These are phyloP conservation scores for Diplosphaera chodatii DNA, from an alignment of 139 green algal species.

Conservation along the genomic window DNA sequence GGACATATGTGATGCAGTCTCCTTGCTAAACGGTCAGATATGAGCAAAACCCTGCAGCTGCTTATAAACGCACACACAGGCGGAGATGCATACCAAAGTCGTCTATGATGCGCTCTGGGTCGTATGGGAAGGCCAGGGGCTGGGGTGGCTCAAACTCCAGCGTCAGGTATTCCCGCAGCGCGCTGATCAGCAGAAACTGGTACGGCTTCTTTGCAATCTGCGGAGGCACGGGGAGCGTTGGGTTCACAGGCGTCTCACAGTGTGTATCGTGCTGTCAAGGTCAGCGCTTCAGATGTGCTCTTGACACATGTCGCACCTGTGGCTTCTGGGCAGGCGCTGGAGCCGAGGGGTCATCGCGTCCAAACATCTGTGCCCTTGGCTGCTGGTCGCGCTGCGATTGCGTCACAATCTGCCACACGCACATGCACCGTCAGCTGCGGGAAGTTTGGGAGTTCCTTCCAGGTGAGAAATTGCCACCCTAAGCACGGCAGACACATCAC, in stretches of 20 bases:
- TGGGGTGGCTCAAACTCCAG: conserved; percentile 61
- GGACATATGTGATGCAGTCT: no score
- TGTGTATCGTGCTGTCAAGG: no score
- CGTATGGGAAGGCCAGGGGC: conserved; percentile 36
- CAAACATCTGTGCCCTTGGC: conserved; percentile 14
- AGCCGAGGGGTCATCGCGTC: conserved; percentile 12
- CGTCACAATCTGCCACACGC: conserved; percentile 20
- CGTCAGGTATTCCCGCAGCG: conserved; percentile 94
- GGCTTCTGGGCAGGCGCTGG: conserved; percentile 9
- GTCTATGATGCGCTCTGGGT: conserved; percentile 72
- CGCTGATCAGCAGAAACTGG: conserved; percentile 76
- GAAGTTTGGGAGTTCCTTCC: no score
- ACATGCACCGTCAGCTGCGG: no score
- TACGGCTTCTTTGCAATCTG: conserved; percentile 88
- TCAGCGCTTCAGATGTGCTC: no score
- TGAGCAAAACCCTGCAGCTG: no score
- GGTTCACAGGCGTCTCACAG: no score
- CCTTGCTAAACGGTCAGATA: no score
- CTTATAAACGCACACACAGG: no score
- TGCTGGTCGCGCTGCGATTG: conserved; percentile 6
- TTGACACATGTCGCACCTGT: no score
- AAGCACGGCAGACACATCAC: no score
- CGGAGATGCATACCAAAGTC: conserved; percentile 64
- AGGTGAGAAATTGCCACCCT: no score
- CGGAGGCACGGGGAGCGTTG: conserved; percentile 2